phyloP scores from a whole-genome alignment of 805 yeast genomes.

The Candida maris region DNA sequence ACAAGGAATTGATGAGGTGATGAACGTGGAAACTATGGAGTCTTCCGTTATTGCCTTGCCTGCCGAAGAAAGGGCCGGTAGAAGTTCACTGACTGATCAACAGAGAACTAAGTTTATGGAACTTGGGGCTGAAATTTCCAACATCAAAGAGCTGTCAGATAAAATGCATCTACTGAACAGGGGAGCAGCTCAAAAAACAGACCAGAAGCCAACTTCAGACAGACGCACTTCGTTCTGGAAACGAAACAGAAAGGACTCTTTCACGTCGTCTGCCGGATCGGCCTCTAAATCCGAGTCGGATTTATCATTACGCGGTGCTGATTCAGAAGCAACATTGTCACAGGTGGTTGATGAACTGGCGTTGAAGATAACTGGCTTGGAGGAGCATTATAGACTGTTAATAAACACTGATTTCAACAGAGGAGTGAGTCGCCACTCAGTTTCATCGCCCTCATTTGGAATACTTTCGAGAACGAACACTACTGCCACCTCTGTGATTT shows the following conservation, averaged over 20 bases:
- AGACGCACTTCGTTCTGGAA: conserved; percentile 24
- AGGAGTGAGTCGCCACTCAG: conserved; percentile 20
- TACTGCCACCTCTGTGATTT: conserved; percentile 35
- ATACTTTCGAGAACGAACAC: conserved; percentile 26
- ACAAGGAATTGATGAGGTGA: conserved; percentile 4
- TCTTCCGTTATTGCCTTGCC: conserved; percentile 2
- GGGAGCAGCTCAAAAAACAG: conserved; percentile 7
- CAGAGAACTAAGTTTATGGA: conserved; percentile 12
- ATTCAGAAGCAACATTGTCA: conserved; percentile 4
- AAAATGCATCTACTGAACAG: conserved; percentile 6
- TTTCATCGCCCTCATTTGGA: conserved; percentile 22
- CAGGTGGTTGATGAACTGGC: conserved; percentile 13
- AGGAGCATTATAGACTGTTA: conserved; percentile 20
- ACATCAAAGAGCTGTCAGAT: conserved; percentile 17
- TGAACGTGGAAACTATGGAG: not conserved
- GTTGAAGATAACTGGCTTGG: conserved; percentile 20
- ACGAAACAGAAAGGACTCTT: conserved; percentile 16
- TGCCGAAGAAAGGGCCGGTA: conserved; percentile 18
- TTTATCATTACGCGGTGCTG: not conserved
- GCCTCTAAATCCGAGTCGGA: conserved; percentile 3
- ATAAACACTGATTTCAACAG: conserved; percentile 20
- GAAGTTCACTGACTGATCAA: conserved; percentile 6
- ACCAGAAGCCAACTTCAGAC: conserved; percentile 8
- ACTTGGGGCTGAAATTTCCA: conserved; percentile 17
- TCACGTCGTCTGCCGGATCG: conserved; percentile 1